Conservation (phyloP, 352 stramenopile species). For the Pythium apleroticum region DNA sequence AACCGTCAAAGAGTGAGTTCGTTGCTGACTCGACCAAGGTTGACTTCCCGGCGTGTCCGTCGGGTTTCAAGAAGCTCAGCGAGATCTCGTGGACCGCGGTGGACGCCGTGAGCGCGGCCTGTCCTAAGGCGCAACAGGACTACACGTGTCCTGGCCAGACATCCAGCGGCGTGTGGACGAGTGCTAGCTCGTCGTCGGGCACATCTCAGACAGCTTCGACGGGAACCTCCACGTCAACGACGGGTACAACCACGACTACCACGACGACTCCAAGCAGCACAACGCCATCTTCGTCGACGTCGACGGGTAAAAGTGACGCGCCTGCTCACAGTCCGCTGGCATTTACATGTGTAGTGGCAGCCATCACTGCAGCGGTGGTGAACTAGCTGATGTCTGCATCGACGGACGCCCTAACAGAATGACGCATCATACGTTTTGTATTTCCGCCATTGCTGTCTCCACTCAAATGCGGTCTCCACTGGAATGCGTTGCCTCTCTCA, state of each 20-base stretch:
- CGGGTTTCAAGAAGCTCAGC: conserved; percentile 15
- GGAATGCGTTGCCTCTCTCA: too few relatives aligned
- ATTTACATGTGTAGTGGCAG: too few relatives aligned
- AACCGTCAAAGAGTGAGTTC: conserved; percentile 38
- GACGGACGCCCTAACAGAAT: too few relatives aligned
- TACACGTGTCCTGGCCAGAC: conserved; percentile 41
- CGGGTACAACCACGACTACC: not conserved
- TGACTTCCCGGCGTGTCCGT: conserved; percentile 8
- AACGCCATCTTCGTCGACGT: not conserved
- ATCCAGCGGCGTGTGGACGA: conserved; percentile 46
- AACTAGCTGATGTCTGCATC: too few relatives aligned
- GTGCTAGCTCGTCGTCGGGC: not conserved
- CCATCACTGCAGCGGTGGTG: too few relatives aligned
- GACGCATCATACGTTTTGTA: too few relatives aligned
- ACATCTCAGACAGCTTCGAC: not conserved
- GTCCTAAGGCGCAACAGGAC: conserved; percentile 8
- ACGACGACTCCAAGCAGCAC: not conserved
- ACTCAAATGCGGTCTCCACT: too few relatives aligned
- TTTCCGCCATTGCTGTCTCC: too few relatives aligned
- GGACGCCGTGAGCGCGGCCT: conserved; percentile 9
- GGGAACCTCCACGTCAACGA: not conserved
- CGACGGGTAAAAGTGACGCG: too few relatives aligned
- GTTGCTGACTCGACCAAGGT: conserved; percentile 14
- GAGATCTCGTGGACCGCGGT: conserved; percentile 14
- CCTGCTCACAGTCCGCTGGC: too few relatives aligned